A percentile compares a stretch with the other conserved stretches of the same genome.
These are phyloP conservation scores for Sphaerulina musiva DNA, from an alignment of 2,329 filamentous ascomycete species.

Conservation along the genomic window DNA sequence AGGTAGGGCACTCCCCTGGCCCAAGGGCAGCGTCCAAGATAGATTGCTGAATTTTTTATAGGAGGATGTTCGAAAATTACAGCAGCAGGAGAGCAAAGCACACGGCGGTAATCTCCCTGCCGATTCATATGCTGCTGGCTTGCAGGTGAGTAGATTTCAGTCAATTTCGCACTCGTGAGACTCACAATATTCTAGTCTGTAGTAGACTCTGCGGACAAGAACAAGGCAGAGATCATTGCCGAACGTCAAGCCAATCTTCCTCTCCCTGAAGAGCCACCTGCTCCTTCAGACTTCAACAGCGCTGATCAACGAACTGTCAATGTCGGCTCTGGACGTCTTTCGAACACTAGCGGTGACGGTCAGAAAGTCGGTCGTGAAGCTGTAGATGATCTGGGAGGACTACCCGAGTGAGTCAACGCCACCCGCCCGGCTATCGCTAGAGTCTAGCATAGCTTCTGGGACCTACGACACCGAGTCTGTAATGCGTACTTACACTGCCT, in stretches of 20 bases:
- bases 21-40: too few species aligned
- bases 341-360: conserved; percentile 47
- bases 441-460: neutral
- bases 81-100: conserved; percentile 38
- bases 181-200: conserved; percentile 20
- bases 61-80: conserved; percentile 45
- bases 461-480: neutral
- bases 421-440: neutral
- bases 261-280: conserved; percentile 69
- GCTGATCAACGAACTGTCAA: conserved; percentile 62
- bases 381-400: conserved; percentile 49
- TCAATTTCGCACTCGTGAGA: neutral
- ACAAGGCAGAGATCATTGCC: conserved; percentile 60
- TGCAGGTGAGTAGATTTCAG: conserved; percentile 38
- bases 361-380: conserved; percentile 55
- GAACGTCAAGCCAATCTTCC: conserved; percentile 66
- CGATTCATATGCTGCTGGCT: conserved; percentile 40
- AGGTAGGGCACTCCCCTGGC: conserved; percentile 1
- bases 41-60: too few species aligned
- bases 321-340: conserved; percentile 56
- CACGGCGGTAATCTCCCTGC: conserved; percentile 40
- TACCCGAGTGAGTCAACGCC: conserved; percentile 41
- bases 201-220: conserved; percentile 30
- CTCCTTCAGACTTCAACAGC: conserved; percentile 72
- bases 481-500: neutral